phyloP scores from a whole-genome alignment of 495 filamentous ascomycete species.

The Xylaria bambusicola region DNA sequence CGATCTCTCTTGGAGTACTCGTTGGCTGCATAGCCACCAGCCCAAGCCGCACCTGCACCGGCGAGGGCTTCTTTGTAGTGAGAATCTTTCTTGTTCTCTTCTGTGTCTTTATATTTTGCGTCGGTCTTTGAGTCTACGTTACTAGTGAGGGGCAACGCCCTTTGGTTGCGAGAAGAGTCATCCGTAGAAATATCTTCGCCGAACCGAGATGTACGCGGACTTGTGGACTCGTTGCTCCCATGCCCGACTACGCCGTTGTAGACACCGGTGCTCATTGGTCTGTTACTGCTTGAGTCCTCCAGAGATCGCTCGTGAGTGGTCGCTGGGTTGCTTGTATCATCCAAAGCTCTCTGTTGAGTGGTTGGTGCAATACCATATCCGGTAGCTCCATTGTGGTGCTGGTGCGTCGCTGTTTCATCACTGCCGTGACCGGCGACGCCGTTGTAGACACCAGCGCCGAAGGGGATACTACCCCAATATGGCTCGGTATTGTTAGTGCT shows the following conservation, averaged over 20 bases:
- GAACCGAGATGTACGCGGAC: background rate
- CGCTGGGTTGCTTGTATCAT: background rate
- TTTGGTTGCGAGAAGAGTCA: constrained; percentile 20
- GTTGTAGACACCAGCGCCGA: constrained; percentile 41
- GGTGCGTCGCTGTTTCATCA: constrained; percentile 17
- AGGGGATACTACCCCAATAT: constrained; percentile 45
- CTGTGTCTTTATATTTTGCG: background rate
- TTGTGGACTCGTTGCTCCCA: constrained; percentile 34
- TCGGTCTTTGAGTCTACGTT: background rate
- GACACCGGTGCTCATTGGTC: constrained; percentile 17
- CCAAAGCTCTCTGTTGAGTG: no score
- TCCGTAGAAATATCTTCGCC: no score
- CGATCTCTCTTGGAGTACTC: constrained; percentile 9
- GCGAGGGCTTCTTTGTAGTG: constrained; percentile 20
- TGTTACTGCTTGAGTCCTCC: no score
- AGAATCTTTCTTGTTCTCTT: background rate
- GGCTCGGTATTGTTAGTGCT: constrained; percentile 23
- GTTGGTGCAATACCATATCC: background rate
- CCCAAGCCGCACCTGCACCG: constrained; percentile 21
- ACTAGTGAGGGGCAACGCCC: constrained; percentile 25
- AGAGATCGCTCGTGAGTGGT: background rate
- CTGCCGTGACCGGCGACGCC: constrained; percentile 46
- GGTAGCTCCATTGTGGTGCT: constrained; percentile 33
- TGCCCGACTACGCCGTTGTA: constrained; percentile 46
- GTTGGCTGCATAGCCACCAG: constrained; percentile 21